A percentile compares a stretch with the other conserved stretches of the same genome.
phyloP scores from a whole-genome alignment of 1,284 basidiomycete genomes.

The Ustilago loliicola region DNA sequence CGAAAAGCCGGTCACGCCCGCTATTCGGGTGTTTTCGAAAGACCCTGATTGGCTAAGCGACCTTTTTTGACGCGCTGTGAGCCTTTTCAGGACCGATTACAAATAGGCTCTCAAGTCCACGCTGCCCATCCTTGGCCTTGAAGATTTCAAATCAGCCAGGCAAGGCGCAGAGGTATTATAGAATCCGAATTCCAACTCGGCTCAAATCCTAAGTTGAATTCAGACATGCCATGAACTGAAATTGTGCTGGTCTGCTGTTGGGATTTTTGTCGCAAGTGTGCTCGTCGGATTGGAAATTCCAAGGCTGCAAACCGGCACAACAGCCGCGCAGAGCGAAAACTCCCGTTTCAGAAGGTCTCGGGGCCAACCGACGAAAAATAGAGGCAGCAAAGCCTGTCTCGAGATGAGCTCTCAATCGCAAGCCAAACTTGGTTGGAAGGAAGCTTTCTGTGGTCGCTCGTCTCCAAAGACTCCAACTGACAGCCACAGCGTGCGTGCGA shows the following conservation, averaged over 20 bases:
- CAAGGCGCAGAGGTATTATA: not conserved
- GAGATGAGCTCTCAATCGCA: not conserved
- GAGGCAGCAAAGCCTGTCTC: constrained; percentile 15
- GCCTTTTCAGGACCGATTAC: constrained; percentile 21
- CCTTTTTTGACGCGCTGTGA: constrained; percentile 9
- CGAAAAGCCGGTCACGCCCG: constrained; percentile 1
- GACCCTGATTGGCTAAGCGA: constrained; percentile 50
- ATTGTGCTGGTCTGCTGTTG: constrained; percentile 19
- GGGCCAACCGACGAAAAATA: not conserved
- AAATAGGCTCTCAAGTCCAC: constrained; percentile 23
- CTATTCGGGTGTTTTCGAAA: constrained; percentile 49
- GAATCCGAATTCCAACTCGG: not conserved
- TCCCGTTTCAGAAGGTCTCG: constrained; percentile 2
- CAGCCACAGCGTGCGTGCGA: constrained; percentile 4
- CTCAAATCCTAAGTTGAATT: constrained; percentile 3
- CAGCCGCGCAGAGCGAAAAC: not conserved
- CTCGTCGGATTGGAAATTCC: not conserved
- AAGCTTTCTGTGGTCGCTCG: constrained; percentile 1
- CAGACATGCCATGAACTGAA: not conserved
- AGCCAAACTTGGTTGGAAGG: constrained; percentile 2
- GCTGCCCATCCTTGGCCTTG: not conserved
- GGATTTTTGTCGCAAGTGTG: not conserved
- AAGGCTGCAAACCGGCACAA: not conserved
- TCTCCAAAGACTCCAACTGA: constrained; percentile 1
- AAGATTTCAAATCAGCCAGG: constrained; percentile 4